Evolutionary conservation across 2,329 filamentous ascomycete genomes (phyloP).

Genomic region (Colletotrichum zoysiae): DNA sequence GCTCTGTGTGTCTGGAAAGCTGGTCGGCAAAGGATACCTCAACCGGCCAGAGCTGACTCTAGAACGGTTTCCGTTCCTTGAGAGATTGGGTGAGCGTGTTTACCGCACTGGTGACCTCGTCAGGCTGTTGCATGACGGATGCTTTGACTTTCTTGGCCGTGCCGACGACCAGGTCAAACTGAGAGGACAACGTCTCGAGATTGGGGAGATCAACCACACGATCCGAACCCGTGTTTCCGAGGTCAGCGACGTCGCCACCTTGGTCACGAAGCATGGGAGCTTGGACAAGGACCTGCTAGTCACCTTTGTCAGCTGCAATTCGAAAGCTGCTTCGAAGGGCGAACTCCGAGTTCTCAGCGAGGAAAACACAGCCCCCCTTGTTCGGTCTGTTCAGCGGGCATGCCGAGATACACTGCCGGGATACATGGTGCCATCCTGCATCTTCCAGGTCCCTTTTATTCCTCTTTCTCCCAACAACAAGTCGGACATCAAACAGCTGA

Average conservation of each 20-base stretch:
- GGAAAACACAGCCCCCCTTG: background rate
- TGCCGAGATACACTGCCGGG: constrained; percentile 78
- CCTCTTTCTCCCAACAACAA: constrained; percentile 93
- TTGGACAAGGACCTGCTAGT: constrained; percentile 87
- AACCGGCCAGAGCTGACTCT: constrained; percentile 82
- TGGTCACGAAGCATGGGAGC: constrained; percentile 77
- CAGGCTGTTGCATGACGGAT: constrained; percentile 81
- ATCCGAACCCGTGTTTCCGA: constrained; percentile 71
- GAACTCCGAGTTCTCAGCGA: constrained; percentile 45
- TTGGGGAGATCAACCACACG: constrained; percentile 90
- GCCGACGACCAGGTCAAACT: constrained; percentile 94
- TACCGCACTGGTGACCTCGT: constrained; percentile 94
- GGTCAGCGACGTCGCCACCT: constrained; percentile 78
- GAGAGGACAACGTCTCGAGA: constrained; percentile 87
- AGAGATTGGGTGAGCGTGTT: constrained; percentile 69
- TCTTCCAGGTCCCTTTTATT: constrained; percentile 77
- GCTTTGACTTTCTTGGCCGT: constrained; percentile 88
- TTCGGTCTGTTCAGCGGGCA: constrained; percentile 54
- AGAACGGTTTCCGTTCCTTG: constrained; percentile 79
- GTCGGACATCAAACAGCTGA: constrained; percentile 79
- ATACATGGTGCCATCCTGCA: constrained; percentile 93
- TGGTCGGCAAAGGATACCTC: constrained; percentile 92
- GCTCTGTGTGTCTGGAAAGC: constrained; percentile 86
- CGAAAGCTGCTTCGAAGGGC: background rate
- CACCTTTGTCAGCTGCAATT: constrained; percentile 72